Evolutionary conservation across 768 basidiomycete species (phyloP).

Genomic region (Panaeolus papilionaceus): DNA sequence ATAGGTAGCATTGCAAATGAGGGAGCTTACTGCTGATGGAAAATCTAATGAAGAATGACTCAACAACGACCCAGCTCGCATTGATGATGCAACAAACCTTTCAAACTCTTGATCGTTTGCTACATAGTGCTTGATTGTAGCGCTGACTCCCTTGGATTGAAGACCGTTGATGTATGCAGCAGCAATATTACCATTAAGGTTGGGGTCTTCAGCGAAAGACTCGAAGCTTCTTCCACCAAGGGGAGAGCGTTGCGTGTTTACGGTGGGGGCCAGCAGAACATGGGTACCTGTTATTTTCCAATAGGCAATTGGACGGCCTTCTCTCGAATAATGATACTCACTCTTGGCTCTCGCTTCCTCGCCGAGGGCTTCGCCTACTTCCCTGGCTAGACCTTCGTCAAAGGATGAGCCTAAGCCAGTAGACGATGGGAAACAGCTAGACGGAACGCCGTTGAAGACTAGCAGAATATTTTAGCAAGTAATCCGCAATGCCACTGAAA

Average conservation of each 20-base stretch:
- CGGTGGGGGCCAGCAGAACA: slow-evolving; percentile 65
- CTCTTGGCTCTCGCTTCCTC: slow-evolving; percentile 60
- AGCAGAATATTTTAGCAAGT: slow-evolving; percentile 26
- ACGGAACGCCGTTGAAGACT: slow-evolving; percentile 63
- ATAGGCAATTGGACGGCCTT: background rate
- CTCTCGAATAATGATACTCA: slow-evolving; percentile 16
- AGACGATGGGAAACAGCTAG: slow-evolving; percentile 63
- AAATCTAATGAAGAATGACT: slow-evolving; percentile 49
- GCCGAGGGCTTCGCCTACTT: slow-evolving; percentile 57
- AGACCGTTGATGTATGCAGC: slow-evolving; percentile 68
- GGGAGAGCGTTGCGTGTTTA: slow-evolving; percentile 69
- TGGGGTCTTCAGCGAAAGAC: slow-evolving; percentile 68
- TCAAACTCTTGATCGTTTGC: slow-evolving; percentile 70
- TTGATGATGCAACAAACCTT: slow-evolving; percentile 33
- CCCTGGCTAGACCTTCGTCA: slow-evolving; percentile 52
- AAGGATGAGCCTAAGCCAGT: slow-evolving; percentile 64
- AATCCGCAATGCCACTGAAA: slow-evolving; percentile 46
- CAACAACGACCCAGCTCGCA: background rate
- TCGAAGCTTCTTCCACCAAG: slow-evolving; percentile 65
- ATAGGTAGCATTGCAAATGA: background rate
- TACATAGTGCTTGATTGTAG: slow-evolving; percentile 70
- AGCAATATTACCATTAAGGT: slow-evolving; percentile 59
- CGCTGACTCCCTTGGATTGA: slow-evolving; percentile 61
- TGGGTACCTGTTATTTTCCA: slow-evolving; percentile 39
- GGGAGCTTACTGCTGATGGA: slow-evolving; percentile 49